phyloP scores from a whole-genome alignment of 495 filamentous ascomycete genomes.

The Arthonia radiata region DNA sequence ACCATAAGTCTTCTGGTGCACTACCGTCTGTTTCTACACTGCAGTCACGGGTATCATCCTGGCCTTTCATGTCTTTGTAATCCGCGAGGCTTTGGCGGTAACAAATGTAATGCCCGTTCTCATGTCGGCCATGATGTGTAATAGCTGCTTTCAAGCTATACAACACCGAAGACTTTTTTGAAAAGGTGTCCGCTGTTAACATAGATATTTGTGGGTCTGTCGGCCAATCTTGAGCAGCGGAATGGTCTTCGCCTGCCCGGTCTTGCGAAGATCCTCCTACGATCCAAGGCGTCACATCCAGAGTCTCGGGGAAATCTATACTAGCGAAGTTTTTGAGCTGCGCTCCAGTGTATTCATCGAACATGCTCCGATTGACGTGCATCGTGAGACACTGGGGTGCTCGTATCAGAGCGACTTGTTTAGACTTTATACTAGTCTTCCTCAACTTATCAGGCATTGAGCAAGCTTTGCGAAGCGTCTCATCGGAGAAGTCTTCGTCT shows the following conservation, averaged over 20 bases:
- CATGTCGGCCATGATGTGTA: constrained; percentile 72
- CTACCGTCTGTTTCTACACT: constrained; percentile 4
- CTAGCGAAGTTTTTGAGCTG: constrained; percentile 61
- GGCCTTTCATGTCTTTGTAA: constrained; percentile 5
- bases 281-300: constrained; percentile 63
- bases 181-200: no score
- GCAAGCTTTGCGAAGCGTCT: constrained; percentile 44
- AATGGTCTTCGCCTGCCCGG: no score
- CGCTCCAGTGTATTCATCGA: constrained; percentile 53
- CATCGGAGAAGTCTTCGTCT: constrained; percentile 57
- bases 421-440: constrained; percentile 55
- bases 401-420: constrained; percentile 64
- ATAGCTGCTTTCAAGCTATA: constrained; percentile 73
- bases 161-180: no score
- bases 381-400: constrained; percentile 54
- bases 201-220: no score
- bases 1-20: constrained; percentile 34
- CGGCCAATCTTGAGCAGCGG: no score
- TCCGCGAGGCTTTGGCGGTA: constrained; percentile 36
- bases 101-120: constrained; percentile 89
- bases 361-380: constrained; percentile 79
- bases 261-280: no score
- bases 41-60: not conserved
- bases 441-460: constrained; percentile 42
- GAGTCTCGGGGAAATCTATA: constrained; percentile 43